Base-by-base conservation (phyloP, 305 asterid genomes). In the Fraxinus velutina region DNA sequence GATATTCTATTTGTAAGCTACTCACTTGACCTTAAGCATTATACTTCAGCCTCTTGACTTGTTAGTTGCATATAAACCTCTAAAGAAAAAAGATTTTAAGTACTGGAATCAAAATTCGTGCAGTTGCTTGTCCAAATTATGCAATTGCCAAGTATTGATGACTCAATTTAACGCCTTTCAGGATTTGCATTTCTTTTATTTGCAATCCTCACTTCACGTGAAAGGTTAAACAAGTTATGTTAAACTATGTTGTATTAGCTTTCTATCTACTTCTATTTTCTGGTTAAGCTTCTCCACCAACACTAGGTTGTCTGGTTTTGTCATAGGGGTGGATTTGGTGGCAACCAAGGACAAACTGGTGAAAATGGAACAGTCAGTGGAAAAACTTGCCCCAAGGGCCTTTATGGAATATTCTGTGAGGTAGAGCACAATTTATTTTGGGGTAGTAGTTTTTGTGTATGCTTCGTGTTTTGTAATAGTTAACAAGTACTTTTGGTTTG, bases 301-400 rank as follows among this genome's bases (percentile, higher is more conserved):
- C 47, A 68, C 79, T 36, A 27, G 75, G 64, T 80, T 85, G 24
- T 55, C 64, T 55, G 64, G 68, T 68, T 85, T 79, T 84, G 77
- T 80, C 50, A 44, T 81, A 96, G 99, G 87, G 99, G 99, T 78
- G 99, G 99, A 86, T 76, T 88, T 75, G 97, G 98, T 81, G 95
- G 96, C 79, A 85, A 82, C 77, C 87, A 88, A 83, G 92, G 92
- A 75, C 82, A 86, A 66, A 81, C 82, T 85, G 99, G 99, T 24
- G 98, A 87, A 83, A 89, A 85, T 85, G 99, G 99, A 80, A 89
- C 97, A 12, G 78, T 96, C 86, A 94, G 93, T 78, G 99, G 98
- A 80, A 94, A 90, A 90, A 91, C 97, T 73, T 96, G 99, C 81
- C 99, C 99, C 19, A 90, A 84, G 87, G 99, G 99, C 76, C 98